phyloP scores from a whole-genome alignment of 768 basidiomycete species.

The Sistotremastrum niveocremeum region DNA sequence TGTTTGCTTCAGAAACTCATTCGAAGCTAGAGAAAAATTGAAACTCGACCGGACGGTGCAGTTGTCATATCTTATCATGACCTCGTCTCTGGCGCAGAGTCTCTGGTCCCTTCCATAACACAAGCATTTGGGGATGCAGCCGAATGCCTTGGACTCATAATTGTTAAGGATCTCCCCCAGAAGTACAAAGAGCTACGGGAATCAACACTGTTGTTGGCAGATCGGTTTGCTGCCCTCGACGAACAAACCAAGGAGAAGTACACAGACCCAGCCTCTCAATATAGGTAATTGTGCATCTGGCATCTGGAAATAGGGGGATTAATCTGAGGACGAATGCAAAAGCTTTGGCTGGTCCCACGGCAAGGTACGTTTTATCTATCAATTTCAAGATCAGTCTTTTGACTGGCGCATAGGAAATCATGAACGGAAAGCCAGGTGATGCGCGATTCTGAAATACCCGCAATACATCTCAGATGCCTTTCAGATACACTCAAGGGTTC shows the following conservation, averaged over 20 bases:
- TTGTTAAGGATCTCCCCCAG: conserved; percentile 69
- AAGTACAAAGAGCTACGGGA: conserved; percentile 52
- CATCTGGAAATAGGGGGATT: neutral
- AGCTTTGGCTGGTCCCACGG: conserved; percentile 99
- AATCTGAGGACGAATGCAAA: neutral
- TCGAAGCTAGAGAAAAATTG: too few relatives aligned
- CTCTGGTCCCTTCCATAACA: conserved; percentile 15
- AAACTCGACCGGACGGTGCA: conserved; percentile 7
- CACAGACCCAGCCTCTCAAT: conserved; percentile 55
- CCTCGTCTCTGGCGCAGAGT: conserved; percentile 12
- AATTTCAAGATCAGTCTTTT: neutral
- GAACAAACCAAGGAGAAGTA: conserved; percentile 58
- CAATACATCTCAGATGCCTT: conserved; percentile 1
- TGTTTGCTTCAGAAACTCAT: too few relatives aligned
- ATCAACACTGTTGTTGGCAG: conserved; percentile 58
- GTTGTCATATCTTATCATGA: conserved; percentile 18
- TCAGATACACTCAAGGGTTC: conserved; percentile 81
- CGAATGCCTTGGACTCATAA: conserved; percentile 64
- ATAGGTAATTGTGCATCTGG: conserved; percentile 37
- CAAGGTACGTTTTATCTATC: conserved; percentile 37
- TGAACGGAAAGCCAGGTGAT: conserved; percentile 82
- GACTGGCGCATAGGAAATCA: conserved; percentile 52
- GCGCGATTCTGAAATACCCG: conserved; percentile 3
- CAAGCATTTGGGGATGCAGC: conserved; percentile 73
- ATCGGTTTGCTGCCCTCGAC: conserved; percentile 62